Base-by-base conservation (phyloP, 176 grass and related monocot genomes). In the Oryza australiensis region DNA sequence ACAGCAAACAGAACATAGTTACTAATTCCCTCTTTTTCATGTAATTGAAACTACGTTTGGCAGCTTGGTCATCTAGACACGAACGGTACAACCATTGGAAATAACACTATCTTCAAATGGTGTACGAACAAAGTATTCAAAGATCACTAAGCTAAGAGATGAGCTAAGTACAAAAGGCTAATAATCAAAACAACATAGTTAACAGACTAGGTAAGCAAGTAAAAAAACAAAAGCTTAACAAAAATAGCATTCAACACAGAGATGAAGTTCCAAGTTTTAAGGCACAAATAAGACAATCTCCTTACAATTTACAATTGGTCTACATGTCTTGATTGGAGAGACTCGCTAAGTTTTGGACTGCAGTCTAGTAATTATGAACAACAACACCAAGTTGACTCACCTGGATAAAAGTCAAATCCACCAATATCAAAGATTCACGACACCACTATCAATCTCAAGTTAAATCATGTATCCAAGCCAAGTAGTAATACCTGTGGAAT, bases 271-370 rank as follows among this genome's bases (percentile, higher is more conserved):
- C 7, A 79, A 63, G 68, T 60, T 64, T 32, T 63, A 80, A 48
- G 68, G 37, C 37, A 85, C 37, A 70, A 55, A 35, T 0, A 80
- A 76, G 71, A 45, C n/a, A 86, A 51, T 38, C 12, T 76, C 48
- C 93, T 93, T 93, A 99, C 96, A 93, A 99, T 81, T 90, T 93
- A 79, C 93, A 99, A 65, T 86, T 99, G 83, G 65, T 95, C 71
- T 99, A 93, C 89, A 99, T 77, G 87, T 99, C 96, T 22, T 95
- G 96, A 82, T 83, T 85, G 34, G 93, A 90, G 28, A 91, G 66
- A 33, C 80, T 81, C 4, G 91, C 42, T 46, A 93, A 91, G 82
- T 80, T 99, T 70, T 99, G 96, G 38, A 82, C 73, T 10, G 96
- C 66, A 6, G 80, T 82, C 89, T 99, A 93, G 68, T 95, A 99